A percentile compares a stretch with the other conserved stretches of the same genome.
Evolutionary conservation across 2,329 filamentous ascomycete genomes (phyloP).

Genomic region (Trichoderma koningiopsis): DNA sequence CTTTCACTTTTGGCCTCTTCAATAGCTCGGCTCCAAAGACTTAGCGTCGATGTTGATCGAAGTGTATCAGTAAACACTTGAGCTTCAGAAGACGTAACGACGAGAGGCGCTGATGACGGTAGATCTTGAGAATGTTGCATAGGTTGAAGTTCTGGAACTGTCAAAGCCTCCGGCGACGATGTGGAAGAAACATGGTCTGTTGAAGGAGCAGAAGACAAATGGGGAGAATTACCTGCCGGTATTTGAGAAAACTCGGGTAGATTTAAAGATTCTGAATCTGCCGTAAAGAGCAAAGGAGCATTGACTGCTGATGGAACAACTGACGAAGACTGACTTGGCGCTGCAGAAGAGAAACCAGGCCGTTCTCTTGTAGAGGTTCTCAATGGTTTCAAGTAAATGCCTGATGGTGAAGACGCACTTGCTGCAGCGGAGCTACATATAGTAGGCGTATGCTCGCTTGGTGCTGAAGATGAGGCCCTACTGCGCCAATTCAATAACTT

Average conservation of each 20-base stretch:
- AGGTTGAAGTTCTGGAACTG: too few relatives aligned
- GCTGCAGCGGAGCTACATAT: too few relatives aligned
- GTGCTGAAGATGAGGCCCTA: not conserved
- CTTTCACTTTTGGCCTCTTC: not conserved
- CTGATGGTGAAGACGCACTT: not conserved
- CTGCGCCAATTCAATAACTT: too few relatives aligned
- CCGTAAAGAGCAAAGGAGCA: too few relatives aligned
- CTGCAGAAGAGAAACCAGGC: too few relatives aligned
- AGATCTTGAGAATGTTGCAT: too few relatives aligned
- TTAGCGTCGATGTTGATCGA: not conserved
- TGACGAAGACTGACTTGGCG: too few relatives aligned
- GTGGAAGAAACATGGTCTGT: not conserved
- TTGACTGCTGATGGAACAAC: too few relatives aligned
- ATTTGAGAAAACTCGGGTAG: not conserved
- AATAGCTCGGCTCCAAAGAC: conserved; percentile 4
- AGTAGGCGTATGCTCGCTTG: not conserved
- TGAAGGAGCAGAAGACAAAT: not conserved
- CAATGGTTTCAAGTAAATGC: not conserved
- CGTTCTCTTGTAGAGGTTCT: too few relatives aligned
- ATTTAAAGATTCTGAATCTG: too few relatives aligned
- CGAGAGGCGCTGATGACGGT: not conserved
- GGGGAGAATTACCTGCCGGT: too few relatives aligned
- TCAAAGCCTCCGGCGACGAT: not conserved
- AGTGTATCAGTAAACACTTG: not conserved
- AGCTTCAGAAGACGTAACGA: not conserved